Percentiles rank a stretch among this genome's conserved stretches.
Evolutionary conservation across 352 stramenopile genomes (phyloP).

Genomic region (Globisporangium abappressorium): DNA sequence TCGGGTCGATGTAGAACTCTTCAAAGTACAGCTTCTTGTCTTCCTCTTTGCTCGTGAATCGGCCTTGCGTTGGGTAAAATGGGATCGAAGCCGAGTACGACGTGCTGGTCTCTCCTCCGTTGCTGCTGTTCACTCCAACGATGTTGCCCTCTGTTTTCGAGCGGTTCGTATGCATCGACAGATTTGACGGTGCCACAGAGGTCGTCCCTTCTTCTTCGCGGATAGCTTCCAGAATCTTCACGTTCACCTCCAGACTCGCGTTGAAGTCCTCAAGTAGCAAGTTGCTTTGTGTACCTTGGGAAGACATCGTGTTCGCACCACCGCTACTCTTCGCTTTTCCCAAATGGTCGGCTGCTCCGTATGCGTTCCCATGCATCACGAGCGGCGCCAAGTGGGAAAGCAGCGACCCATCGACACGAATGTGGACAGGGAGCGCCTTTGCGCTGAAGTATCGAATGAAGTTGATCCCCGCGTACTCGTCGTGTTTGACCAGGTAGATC

Average conservation of each 20-base stretch:
- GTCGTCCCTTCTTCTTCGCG: slow-evolving; percentile 54
- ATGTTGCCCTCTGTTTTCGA: slow-evolving; percentile 21
- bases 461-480: slow-evolving; percentile 83
- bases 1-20: slow-evolving; percentile 85
- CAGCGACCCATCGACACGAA: slow-evolving; percentile 79
- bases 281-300: slow-evolving; percentile 39
- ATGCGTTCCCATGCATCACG: slow-evolving; percentile 53
- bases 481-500: slow-evolving; percentile 77
- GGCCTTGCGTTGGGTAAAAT: slow-evolving; percentile 27
- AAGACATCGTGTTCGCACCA: slow-evolving; percentile 19
- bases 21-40: slow-evolving; percentile 89
- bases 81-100: slow-evolving; percentile 14
- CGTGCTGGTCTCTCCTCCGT: slow-evolving; percentile 4
- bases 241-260: slow-evolving; percentile 60
- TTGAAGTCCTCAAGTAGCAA: slow-evolving; percentile 73
- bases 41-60: slow-evolving; percentile 49
- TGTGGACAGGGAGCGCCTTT: slow-evolving; percentile 65
- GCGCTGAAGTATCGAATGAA: slow-evolving; percentile 85
- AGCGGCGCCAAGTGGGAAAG: slow-evolving; percentile 74
- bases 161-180: slow-evolving; percentile 28
- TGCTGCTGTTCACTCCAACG: slow-evolving; percentile 18
- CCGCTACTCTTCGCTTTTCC: slow-evolving; percentile 20
- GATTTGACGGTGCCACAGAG: slow-evolving; percentile 37
- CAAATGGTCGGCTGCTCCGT: slow-evolving; percentile 21
- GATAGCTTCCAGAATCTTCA: slow-evolving; percentile 70